These are phyloP conservation scores for Discostella stelligera DNA, from an alignment of 352 stramenopile species.

Conservation along the genomic window DNA sequence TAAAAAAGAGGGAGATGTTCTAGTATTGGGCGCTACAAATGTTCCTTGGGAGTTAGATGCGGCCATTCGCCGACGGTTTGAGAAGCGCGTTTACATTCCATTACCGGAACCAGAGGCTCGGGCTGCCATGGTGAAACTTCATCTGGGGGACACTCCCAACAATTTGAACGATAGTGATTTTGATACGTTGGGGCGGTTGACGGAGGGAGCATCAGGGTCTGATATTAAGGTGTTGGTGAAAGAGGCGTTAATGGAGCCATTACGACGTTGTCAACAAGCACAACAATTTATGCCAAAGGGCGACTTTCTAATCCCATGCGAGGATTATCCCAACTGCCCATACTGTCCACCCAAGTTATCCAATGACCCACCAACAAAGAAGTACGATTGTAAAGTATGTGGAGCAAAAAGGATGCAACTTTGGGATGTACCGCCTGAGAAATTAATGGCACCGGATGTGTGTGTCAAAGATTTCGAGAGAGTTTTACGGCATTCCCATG, in stretches of 20 bases:
- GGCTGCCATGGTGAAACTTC: slow-evolving; percentile 95
- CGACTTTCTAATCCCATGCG: slow-evolving; percentile 70
- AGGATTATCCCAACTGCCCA: slow-evolving; percentile 81
- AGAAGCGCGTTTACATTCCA: slow-evolving; percentile 98
- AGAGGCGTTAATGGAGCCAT: slow-evolving; percentile 94
- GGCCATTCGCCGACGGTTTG: slow-evolving; percentile 95
- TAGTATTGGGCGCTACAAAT: slow-evolving; percentile 97
- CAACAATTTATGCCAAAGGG: slow-evolving; percentile 82
- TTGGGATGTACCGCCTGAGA: slow-evolving; percentile 83
- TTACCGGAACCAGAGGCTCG: slow-evolving; percentile 88
- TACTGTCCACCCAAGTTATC: slow-evolving; percentile 79
- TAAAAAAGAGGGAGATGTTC: slow-evolving; percentile 83
- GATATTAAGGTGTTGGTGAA: slow-evolving; percentile 95
- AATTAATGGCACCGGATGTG: slow-evolving; percentile 85
- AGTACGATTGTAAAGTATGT: slow-evolving; percentile 77
- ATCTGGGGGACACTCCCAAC: slow-evolving; percentile 96
- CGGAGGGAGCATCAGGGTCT: slow-evolving; percentile 92
- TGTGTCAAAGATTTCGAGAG: slow-evolving; percentile 92
- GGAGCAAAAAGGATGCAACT: slow-evolving; percentile 82
- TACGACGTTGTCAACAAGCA: slow-evolving; percentile 94
- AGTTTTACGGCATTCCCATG: slow-evolving; percentile 91
- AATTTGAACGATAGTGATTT: slow-evolving; percentile 92
- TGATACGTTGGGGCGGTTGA: slow-evolving; percentile 88
- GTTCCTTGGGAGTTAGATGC: slow-evolving; percentile 91
- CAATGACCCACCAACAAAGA: slow-evolving; percentile 56